Conservation (phyloP, 495 filamentous ascomycete genomes). For the Terfezia claveryi region DNA sequence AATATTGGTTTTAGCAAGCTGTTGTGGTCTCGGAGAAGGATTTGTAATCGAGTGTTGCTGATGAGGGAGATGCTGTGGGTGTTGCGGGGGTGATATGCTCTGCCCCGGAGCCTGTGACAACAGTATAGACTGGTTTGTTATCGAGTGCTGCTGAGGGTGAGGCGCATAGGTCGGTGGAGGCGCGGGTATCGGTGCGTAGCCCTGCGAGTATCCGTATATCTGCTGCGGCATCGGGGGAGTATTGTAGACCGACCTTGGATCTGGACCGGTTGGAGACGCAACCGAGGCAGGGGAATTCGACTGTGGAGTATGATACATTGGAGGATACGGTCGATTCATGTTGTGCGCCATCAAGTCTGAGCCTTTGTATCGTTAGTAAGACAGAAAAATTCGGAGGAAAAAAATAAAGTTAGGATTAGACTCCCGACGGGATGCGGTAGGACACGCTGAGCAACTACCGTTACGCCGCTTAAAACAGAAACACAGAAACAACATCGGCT, state of each 20-base stretch:
- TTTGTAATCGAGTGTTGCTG: conserved; percentile 34
- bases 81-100: conserved; percentile 34
- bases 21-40: conserved; percentile 33
- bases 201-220: conserved; percentile 52
- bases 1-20: conserved; percentile 11
- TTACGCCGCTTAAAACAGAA: too few relatives aligned
- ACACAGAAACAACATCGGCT: too few relatives aligned
- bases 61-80: conserved; percentile 21
- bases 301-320: conserved; percentile 90
- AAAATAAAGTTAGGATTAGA: neutral
- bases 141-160: conserved; percentile 46
- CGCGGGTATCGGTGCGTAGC: conserved; percentile 45
- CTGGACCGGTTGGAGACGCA: conserved; percentile 68
- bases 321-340: conserved; percentile 68
- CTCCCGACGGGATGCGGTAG: neutral
- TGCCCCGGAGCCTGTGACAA: conserved; percentile 46
- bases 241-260: conserved; percentile 65
- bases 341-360: conserved; percentile 87
- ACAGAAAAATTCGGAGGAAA: conserved; percentile 13
- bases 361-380: conserved; percentile 33
- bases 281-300: conserved; percentile 94
- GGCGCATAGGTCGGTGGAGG: conserved; percentile 54
- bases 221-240: conserved; percentile 57
- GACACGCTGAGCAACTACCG: too few relatives aligned
- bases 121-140: conserved; percentile 39